phyloP scores from a whole-genome alignment of 73 alveolate genomes.

The Paramecium pentaurelia region DNA sequence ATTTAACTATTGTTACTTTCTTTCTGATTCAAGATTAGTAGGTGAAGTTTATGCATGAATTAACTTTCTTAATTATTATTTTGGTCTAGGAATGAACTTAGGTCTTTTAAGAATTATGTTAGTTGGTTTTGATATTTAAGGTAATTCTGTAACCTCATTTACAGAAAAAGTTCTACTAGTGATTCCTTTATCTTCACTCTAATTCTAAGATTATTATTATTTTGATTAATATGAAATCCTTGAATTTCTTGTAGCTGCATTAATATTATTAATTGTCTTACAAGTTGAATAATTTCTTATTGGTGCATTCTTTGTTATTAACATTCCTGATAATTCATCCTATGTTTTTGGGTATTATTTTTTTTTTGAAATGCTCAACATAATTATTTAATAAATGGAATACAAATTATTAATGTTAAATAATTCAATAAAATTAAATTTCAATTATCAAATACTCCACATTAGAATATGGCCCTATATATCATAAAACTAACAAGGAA shows the following conservation, averaged over 20 bases:
- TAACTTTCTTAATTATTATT: neutral
- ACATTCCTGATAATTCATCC: neutral
- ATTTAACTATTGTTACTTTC: neutral
- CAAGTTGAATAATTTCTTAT: conserved; percentile 20
- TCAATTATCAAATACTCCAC: neutral
- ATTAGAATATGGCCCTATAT: neutral
- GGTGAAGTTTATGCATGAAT: conserved; percentile 8
- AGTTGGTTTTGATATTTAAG: neutral
- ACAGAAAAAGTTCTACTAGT: conserved; percentile 27
- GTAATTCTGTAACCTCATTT: neutral
- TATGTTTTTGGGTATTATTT: neutral
- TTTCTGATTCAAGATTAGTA: neutral
- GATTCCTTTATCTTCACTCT: neutral
- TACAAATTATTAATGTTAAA: neutral
- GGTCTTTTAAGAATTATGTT: neutral
- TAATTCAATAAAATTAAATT: neutral
- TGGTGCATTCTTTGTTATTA: neutral
- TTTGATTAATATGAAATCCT: neutral
- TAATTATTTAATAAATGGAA: neutral
- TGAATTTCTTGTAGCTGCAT: neutral
- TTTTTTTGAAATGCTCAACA: neutral
- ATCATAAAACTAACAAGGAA: neutral
- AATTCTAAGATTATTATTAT: neutral
- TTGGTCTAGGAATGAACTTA: conserved; percentile 10
- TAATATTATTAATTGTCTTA: neutral